Evolutionary conservation across 768 basidiomycete genomes (phyloP).

Genomic region (Auriscalpium orientale): DNA sequence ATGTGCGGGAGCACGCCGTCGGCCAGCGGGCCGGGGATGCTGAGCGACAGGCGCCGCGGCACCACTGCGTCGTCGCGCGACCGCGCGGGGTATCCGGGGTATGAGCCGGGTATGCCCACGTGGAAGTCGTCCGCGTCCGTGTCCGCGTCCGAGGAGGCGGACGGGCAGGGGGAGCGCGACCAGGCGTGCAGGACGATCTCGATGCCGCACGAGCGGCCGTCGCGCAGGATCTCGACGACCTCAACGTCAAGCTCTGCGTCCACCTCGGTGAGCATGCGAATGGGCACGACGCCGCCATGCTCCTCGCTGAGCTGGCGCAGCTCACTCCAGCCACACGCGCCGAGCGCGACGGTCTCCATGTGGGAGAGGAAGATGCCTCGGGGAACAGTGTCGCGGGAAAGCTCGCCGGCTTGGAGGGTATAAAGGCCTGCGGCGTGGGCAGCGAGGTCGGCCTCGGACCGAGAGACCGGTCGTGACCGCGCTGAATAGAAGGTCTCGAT

Average conservation of each 20-base stretch:
- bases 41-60: background rate
- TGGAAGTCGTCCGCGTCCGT: background rate
- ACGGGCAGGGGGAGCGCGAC: background rate
- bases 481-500: background rate
- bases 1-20: background rate
- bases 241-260: background rate
- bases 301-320: slow-evolving; percentile 1
- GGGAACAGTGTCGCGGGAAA: background rate
- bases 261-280: slow-evolving; percentile 1
- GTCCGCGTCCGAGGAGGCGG: no score
- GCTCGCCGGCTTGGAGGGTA: background rate
- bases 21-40: background rate
- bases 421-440: background rate
- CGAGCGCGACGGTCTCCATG: slow-evolving; percentile 1
- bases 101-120: slow-evolving; percentile 8
- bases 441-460: background rate
- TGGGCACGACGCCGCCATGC: background rate
- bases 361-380: background rate
- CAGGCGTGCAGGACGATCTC: slow-evolving; percentile 5
- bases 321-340: slow-evolving; percentile 4
- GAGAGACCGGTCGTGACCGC: background rate
- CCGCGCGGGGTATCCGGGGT: slow-evolving; percentile 1
- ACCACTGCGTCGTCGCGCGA: background rate
- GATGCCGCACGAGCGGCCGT: background rate
- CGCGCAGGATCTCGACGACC: slow-evolving; percentile 1